Evolutionary conservation across 768 basidiomycete species (phyloP).

Genomic region (Mycena metata): DNA sequence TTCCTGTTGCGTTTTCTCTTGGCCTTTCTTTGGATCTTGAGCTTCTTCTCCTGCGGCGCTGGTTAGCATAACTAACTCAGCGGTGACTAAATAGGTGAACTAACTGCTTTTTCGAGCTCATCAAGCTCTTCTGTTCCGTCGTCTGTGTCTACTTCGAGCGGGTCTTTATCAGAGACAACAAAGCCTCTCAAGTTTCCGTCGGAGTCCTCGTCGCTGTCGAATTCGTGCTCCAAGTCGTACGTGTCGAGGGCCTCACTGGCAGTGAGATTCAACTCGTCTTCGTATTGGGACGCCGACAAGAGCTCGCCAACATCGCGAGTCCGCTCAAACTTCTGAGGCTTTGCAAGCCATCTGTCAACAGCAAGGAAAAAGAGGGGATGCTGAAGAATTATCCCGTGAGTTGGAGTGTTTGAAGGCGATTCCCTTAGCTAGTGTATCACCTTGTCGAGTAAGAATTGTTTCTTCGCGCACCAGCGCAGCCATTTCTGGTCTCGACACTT

Average conservation of each 20-base stretch:
- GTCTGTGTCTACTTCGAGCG: background rate
- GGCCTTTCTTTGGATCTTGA: no score
- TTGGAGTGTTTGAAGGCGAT: background rate
- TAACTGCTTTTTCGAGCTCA: no score
- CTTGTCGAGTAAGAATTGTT: background rate
- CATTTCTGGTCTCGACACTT: background rate
- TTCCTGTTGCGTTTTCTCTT: no score
- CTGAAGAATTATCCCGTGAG: background rate
- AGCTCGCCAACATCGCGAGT: conserved; percentile 23
- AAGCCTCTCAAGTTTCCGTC: background rate
- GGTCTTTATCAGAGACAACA: background rate
- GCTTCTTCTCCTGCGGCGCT: no score
- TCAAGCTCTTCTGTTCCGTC: background rate
- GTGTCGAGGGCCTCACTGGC: background rate
- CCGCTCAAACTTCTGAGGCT: conserved; percentile 13
- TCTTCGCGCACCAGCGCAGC: no score
- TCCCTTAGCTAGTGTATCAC: background rate
- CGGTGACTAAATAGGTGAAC: no score
- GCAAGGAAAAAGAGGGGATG: conserved; percentile 24
- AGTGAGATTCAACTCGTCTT: conserved; percentile 4
- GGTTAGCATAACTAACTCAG: no score
- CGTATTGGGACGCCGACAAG: conserved; percentile 13
- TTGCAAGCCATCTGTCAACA: conserved; percentile 16
- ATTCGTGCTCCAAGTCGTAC: no score
- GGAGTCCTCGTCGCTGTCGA: background rate